Evolutionary conservation across 768 basidiomycete species (phyloP).

Genomic region (Lactarius indigo): DNA sequence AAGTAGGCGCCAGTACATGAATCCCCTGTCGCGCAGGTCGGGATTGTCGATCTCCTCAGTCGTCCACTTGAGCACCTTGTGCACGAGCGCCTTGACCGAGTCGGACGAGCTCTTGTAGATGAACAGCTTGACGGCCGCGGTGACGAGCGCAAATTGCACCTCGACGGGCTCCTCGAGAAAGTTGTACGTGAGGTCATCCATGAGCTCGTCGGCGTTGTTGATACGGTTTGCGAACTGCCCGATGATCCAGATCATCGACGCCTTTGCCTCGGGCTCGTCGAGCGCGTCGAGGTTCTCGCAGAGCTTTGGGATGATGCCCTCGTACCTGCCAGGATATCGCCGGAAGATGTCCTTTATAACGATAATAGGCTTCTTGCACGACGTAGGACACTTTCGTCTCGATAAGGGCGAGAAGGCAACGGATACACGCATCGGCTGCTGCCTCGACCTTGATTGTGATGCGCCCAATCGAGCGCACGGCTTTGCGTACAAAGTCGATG

Average conservation of each 20-base stretch:
- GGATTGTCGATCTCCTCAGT: constrained; percentile 99
- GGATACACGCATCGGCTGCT: constrained; percentile 87
- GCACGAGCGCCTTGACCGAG: constrained; percentile 82
- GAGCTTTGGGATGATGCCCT: constrained; percentile 89
- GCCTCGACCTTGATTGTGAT: constrained; percentile 95
- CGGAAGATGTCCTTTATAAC: constrained; percentile 99
- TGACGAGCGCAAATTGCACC: constrained; percentile 95
- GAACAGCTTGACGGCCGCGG: constrained; percentile 94
- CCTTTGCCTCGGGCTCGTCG: constrained; percentile 95
- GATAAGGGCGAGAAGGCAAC: constrained; percentile 79
- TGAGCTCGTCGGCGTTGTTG: constrained; percentile 90
- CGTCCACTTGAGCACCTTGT: constrained; percentile 94
- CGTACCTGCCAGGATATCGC: constrained; percentile 94
- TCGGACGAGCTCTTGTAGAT: constrained; percentile 84
- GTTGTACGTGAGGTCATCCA: constrained; percentile 59
- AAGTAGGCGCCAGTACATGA: constrained; percentile 99
- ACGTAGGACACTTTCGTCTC: constrained; percentile 91
- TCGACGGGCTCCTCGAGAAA: constrained; percentile 32
- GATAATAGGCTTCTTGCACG: constrained; percentile 86
- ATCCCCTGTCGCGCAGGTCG: constrained; percentile 93
- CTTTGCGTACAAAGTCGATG: constrained; percentile 96
- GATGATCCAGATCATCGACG: constrained; percentile 97
- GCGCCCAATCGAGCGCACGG: constrained; percentile 94
- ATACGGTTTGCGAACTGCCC: constrained; percentile 96
- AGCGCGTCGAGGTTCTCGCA: constrained; percentile 89